Base-by-base conservation (phyloP, 768 basidiomycete genomes). In the Xerocomus spinulosus region DNA sequence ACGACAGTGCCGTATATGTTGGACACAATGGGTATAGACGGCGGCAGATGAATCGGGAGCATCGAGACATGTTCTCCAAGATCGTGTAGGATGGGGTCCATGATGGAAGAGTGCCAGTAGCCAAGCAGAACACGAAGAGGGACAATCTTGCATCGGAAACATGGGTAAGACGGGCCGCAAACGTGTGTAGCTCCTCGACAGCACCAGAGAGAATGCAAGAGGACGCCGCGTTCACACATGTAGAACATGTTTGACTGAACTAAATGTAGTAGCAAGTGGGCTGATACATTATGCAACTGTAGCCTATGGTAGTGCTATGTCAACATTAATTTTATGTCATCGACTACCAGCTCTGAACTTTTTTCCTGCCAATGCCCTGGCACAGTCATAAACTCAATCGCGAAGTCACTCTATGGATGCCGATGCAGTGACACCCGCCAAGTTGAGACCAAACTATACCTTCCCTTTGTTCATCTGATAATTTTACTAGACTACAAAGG, bases 41-140 rank as follows among this genome's bases (percentile, higher is more conserved):
- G 82, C 2, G 80, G n/a, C n/a, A n/a, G 52, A 15, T 60, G 64
- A 32, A 80, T 52, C 0, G 61, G 58, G 29, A 79, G 55, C 6
- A 55, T 60, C 9, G 55, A 57, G 10, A 75, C 73, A 5, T 80
- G 51, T 0, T 52, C 52, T 29, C 61, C 66, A 25, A 87, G 72
- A 39, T 76, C 76, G n/a, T 72, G 66, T 13, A 80, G 51, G 9
- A 85, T 55, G 0, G 82, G 77, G 5, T 63, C 59, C 85, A 88
- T 84, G 2, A 80, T 77, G n/a, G 68, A 48, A 37, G 80, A 83
- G 64, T 89, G 87, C n/a, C n/a, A n/a, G 56, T 79, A 85, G 2
- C 78, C 86, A 50, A 78, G 83, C 1, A 79, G 78, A 9, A 83
- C 78, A 5, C 69, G 52, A 2, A 88, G 69, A 35, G 74, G 55